Evolutionary conservation across 805 yeast genomes (phyloP).

Genomic region (Clavispora asparagi): DNA sequence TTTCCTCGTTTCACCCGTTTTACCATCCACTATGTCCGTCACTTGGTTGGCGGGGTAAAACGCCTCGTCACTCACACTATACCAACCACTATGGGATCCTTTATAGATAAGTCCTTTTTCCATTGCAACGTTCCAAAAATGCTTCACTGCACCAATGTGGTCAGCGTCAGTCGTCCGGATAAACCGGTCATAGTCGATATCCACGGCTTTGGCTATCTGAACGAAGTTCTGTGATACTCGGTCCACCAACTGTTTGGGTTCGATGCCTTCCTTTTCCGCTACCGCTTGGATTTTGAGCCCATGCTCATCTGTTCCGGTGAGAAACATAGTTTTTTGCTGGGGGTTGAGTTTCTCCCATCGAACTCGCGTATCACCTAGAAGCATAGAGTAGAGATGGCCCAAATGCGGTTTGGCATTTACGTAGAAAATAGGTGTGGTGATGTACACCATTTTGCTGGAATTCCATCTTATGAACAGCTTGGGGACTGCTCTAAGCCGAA

Average conservation of each 20-base stretch:
- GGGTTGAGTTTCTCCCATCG: constrained; percentile 60
- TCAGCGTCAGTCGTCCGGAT: constrained; percentile 87
- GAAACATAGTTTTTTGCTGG: constrained; percentile 39
- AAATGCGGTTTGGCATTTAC: constrained; percentile 93
- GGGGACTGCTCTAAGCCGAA: not conserved
- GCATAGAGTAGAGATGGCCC: constrained; percentile 88
- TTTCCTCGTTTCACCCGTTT: constrained; percentile 28
- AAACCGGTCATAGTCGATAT: constrained; percentile 66
- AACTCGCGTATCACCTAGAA: constrained; percentile 70
- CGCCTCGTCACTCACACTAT: constrained; percentile 89
- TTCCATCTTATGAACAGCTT: not conserved
- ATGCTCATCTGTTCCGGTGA: constrained; percentile 97
- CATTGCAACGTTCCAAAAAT: constrained; percentile 63
- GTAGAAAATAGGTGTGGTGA: constrained; percentile 92
- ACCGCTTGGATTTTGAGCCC: constrained; percentile 92
- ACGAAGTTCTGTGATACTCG: constrained; percentile 59
- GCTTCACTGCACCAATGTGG: constrained; percentile 59
- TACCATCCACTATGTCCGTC: constrained; percentile 24
- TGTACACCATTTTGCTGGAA: constrained; percentile 32
- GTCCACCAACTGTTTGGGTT: constrained; percentile 69
- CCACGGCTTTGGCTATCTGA: constrained; percentile 51
- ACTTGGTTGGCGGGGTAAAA: constrained; percentile 84
- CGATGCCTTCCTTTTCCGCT: constrained; percentile 47
- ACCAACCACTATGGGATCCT: constrained; percentile 91
- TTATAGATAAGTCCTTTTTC: constrained; percentile 66